Base-by-base conservation (phyloP, 2,329 filamentous ascomycete genomes). In the Colletotrichum sp. region DNA sequence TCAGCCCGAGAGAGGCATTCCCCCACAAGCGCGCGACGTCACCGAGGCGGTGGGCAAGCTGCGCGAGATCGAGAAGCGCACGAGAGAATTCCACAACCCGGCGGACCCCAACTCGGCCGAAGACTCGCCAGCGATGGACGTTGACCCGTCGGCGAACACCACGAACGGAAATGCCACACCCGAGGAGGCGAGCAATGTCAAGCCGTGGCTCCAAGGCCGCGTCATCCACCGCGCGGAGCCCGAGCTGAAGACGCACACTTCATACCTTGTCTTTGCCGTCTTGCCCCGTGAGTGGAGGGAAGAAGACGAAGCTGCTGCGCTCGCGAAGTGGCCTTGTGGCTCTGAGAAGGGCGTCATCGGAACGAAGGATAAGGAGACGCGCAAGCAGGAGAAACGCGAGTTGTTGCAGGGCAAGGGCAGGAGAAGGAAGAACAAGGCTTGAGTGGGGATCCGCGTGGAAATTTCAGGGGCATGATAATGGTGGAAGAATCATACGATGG, bases 201-300 rank as follows among this genome's bases (percentile, higher is more conserved):
- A 94, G 77, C 83, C 90, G 1, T 98, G 93, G 86, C 91, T 94
- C 82, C 91, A 96, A 76, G 97, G 97, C 1, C 91, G 92, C 32
- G 81, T 98, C 55, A 90, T 95, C 34, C 95, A 97, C 80, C 91
- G 95, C 28, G 93, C 94, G 0, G 97, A 99, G 85, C 87, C 93
- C 1, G 97, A 99, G 81, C 87, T 98, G 76, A 98, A 98, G 89
- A 97, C 95, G 9, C 97, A 99, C 84, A 99, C 97, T 0, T 97
- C 94, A n/a, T 99, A 99, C 83, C 90, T 99, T 6, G 94, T 97
- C 6, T 99, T 99, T 86, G 97, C 97, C 0, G 88, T 97, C 5
- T 85, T 99, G 76, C 96, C 97, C n/a, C 89, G 92, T 58, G 93
- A 94, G 77, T 99, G 97, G 97, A 93, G 88, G 1, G 93, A 92